Evolutionary conservation across 164 flowering plant genomes (phyloP).

Genomic region (Nymphaea thermarum): DNA sequence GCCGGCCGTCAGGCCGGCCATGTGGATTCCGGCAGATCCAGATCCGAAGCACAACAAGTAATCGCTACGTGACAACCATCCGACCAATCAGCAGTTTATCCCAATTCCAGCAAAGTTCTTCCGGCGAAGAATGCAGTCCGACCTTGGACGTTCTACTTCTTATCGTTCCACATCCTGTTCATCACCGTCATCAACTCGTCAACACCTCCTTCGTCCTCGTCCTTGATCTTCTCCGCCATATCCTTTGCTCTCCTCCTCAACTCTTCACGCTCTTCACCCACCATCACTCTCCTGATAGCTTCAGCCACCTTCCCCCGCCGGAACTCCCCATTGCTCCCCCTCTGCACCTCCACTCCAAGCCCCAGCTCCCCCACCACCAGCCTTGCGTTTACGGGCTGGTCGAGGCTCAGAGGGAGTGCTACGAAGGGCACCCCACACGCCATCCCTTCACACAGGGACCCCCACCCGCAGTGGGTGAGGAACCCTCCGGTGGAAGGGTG

Average conservation of each 20-base stretch:
- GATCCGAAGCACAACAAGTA: too few species aligned
- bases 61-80: too few species aligned
- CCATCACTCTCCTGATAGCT: neutral
- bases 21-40: too few species aligned
- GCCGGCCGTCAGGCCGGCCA: too few species aligned
- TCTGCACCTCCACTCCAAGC: conserved; percentile 24
- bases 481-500: conserved; percentile 24
- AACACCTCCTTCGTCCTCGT: neutral
- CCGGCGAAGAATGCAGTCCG: too few species aligned
- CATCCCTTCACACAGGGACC: conserved; percentile 19
- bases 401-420: conserved; percentile 25
- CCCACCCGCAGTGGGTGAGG: conserved; percentile 28
- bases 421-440: conserved; percentile 18
- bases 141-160: too few species aligned
- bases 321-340: conserved; percentile 3
- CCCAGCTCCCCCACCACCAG: conserved; percentile 18
- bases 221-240: neutral
- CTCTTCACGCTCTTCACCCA: neutral
- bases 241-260: neutral
- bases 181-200: neutral
- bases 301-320: conserved; percentile 1
- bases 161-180: neutral
- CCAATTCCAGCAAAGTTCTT: too few species aligned
- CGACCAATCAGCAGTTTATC: too few species aligned
- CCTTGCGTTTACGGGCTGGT: conserved; percentile 22